A percentile compares a stretch with the other conserved stretches of the same genome.
These are phyloP conservation scores for Penicillium atrosanguineum DNA, from an alignment of 495 filamentous ascomycete genomes.

Conservation along the genomic window DNA sequence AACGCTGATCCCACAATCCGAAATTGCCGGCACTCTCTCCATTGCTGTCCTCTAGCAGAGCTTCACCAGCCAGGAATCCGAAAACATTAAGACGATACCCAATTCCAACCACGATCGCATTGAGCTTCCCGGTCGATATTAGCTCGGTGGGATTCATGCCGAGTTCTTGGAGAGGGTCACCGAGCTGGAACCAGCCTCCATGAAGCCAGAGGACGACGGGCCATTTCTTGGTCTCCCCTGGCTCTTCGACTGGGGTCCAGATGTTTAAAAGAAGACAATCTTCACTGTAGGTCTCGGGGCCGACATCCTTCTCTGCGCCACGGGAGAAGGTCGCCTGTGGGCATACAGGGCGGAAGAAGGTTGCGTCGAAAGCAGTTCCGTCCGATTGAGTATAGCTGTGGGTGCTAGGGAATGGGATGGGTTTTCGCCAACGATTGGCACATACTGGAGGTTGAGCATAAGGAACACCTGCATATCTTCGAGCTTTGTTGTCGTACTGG, in stretches of 20 bases:
- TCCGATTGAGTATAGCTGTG: slow-evolving; percentile 27
- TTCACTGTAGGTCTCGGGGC: slow-evolving; percentile 29
- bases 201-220: slow-evolving; percentile 58
- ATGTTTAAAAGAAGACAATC: slow-evolving; percentile 50
- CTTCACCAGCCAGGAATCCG: slow-evolving; percentile 54
- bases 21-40: slow-evolving; percentile 54
- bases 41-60: slow-evolving; percentile 34
- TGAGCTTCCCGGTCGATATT: slow-evolving; percentile 47
- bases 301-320: slow-evolving; percentile 19
- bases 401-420: slow-evolving; percentile 35
- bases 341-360: slow-evolving; percentile 42
- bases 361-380: slow-evolving; percentile 34
- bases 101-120: slow-evolving; percentile 53
- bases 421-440: slow-evolving; percentile 39
- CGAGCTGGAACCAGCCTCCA: slow-evolving; percentile 52
- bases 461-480: slow-evolving; percentile 27
- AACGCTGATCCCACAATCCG: slow-evolving; percentile 59
- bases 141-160: slow-evolving; percentile 44
- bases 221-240: slow-evolving; percentile 33
- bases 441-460: slow-evolving; percentile 4
- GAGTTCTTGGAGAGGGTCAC: slow-evolving; percentile 31
- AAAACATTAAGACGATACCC: slow-evolving; percentile 62
- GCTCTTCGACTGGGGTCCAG: slow-evolving; percentile 30
- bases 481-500: slow-evolving; percentile 24
- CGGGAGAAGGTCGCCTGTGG: slow-evolving; percentile 35